These are phyloP conservation scores for Fusarium multiceps DNA, from an alignment of 2,329 filamentous ascomycete genomes.

Conservation along the genomic window DNA sequence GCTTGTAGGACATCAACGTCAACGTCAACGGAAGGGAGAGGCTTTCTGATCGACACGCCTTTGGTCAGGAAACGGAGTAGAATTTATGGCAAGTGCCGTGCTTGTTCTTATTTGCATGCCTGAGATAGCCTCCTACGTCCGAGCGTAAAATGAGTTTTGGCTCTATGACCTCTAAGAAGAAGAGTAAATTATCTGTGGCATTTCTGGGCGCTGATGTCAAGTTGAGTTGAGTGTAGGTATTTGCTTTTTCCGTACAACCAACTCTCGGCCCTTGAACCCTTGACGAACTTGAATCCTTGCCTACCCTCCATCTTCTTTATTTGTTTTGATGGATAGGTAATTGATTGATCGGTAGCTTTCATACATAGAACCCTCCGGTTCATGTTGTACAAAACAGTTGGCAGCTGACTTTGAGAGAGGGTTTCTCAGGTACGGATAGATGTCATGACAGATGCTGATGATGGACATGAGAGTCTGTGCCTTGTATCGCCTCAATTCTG, in stretches of 20 bases:
- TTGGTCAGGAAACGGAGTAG: background rate
- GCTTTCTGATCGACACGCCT: background rate
- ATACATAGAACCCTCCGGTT: background rate
- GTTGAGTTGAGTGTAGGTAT: background rate
- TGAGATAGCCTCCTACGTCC: background rate
- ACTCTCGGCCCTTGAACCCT: conserved; percentile 15
- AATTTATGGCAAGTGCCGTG: conserved; percentile 5
- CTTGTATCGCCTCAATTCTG: background rate
- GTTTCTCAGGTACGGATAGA: conserved; percentile 13
- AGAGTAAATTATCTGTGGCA: background rate
- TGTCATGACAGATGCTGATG: conserved; percentile 1
- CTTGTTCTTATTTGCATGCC: conserved; percentile 14
- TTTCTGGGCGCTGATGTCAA: background rate
- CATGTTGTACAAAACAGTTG: conserved; percentile 11
- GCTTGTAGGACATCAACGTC: conserved; percentile 31
- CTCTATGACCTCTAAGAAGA: background rate
- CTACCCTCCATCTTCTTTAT: conserved; percentile 15
- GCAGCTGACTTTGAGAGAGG: conserved; percentile 14
- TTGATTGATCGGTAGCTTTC: background rate
- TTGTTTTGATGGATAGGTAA: background rate
- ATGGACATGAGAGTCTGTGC: background rate
- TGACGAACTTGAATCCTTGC: conserved; percentile 16
- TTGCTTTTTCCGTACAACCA: conserved; percentile 8
- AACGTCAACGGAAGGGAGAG: background rate
- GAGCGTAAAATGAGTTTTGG: background rate